Evolutionary conservation across 768 basidiomycete species (phyloP).

Genomic region (Calvatia gigantea): DNA sequence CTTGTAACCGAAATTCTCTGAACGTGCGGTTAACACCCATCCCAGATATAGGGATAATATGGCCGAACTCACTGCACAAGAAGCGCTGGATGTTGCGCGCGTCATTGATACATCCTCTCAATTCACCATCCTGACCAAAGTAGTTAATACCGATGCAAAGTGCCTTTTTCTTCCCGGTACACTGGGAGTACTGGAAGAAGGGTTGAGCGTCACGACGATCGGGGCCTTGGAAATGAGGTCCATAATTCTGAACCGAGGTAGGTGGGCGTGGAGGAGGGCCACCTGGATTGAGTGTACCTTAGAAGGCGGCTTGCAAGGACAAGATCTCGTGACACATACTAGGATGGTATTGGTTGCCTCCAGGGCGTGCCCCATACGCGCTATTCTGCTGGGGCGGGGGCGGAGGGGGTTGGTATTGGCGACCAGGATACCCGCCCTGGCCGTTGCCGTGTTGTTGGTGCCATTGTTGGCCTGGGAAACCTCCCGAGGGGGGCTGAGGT

Average conservation of each 20-base stretch:
- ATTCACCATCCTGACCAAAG: slow-evolving; percentile 56
- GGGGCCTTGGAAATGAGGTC: slow-evolving; percentile 48
- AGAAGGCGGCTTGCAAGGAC: slow-evolving; percentile 10
- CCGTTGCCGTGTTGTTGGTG: slow-evolving; percentile 20
- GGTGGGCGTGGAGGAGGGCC: slow-evolving; percentile 54
- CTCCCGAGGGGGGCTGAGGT: slow-evolving; percentile 15
- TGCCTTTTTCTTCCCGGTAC: slow-evolving; percentile 84
- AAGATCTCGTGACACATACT: slow-evolving; percentile 11
- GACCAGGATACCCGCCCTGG: slow-evolving; percentile 39
- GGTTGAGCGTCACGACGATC: slow-evolving; percentile 49
- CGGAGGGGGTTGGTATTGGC: slow-evolving; percentile 30
- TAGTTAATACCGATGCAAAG: slow-evolving; percentile 93
- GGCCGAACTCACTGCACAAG: slow-evolving; percentile 51
- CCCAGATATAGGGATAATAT: background rate
- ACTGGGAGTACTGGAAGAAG: slow-evolving; percentile 87
- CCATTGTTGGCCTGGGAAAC: slow-evolving; percentile 15
- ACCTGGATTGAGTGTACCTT: slow-evolving; percentile 16
- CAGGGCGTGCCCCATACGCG: slow-evolving; percentile 11
- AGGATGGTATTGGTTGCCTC: slow-evolving; percentile 20
- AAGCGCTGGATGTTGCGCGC: slow-evolving; percentile 80
- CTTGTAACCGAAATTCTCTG: slow-evolving; percentile 63
- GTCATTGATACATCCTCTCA: slow-evolving; percentile 91
- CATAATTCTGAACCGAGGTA: slow-evolving; percentile 55
- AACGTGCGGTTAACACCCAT: background rate
- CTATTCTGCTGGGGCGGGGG: background rate